phyloP scores from a whole-genome alignment of 441 rosid genomes.

The Erodium trifolium region DNA sequence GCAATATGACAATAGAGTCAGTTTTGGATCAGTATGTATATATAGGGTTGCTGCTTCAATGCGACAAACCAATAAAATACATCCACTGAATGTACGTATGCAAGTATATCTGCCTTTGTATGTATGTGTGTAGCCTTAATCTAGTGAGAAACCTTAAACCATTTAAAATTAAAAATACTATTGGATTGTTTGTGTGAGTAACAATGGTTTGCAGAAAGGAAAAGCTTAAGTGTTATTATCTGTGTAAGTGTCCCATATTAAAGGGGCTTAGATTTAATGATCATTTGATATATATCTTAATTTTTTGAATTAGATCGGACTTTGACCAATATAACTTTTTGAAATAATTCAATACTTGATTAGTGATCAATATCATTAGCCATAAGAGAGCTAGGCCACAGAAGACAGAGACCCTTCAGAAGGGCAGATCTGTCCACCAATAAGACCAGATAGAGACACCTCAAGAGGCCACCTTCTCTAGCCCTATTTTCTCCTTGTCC shows the following conservation, averaged over 20 bases:
- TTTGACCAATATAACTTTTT: not conserved
- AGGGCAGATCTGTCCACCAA: constrained; percentile 29
- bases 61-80: too few species aligned
- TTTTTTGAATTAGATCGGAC: too few species aligned
- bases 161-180: not conserved
- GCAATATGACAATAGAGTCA: too few species aligned
- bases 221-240: not conserved
- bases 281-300: too few species aligned
- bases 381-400: constrained; percentile 15
- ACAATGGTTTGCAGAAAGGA: not conserved
- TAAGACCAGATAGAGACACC: constrained; percentile 35
- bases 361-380: constrained; percentile 4
- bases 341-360: constrained; percentile 1
- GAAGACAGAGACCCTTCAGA: constrained; percentile 43
- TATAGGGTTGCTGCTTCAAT: too few species aligned
- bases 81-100: too few species aligned
- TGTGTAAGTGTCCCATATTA: too few species aligned
- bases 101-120: too few species aligned
- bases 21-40: too few species aligned
- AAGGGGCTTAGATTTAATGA: too few species aligned
- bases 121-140: too few species aligned
- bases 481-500: constrained; percentile 13
- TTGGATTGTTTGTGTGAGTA: not conserved
- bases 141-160: not conserved
- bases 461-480: constrained; percentile 27